These are phyloP conservation scores for Chlamydomonas eustigma DNA, from an alignment of 139 green algal species.

Conservation along the genomic window DNA sequence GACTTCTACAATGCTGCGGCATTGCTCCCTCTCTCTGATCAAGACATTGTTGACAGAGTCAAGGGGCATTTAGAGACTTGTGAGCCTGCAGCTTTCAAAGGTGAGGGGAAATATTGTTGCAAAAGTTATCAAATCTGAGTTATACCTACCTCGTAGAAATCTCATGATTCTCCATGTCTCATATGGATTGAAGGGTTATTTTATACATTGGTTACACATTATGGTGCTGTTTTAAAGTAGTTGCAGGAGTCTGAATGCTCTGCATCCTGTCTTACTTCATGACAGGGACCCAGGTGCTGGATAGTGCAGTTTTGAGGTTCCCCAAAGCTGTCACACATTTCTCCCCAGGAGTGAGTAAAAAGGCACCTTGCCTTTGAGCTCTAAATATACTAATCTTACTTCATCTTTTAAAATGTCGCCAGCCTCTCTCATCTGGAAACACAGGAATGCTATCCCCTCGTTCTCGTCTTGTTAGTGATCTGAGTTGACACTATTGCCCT, in stretches of 20 bases:
- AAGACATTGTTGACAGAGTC: conserved; percentile 67
- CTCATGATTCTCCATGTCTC: too few relatives aligned
- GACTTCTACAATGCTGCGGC: conserved; percentile 80
- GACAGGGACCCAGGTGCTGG: conserved; percentile 17
- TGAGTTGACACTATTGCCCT: too few relatives aligned
- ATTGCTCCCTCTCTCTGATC: conserved; percentile 76
- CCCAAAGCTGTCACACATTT: conserved; percentile 87
- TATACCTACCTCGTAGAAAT: too few relatives aligned
- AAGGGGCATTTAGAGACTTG: conserved; percentile 54
- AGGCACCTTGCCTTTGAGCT: neutral
- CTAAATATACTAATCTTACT: neutral
- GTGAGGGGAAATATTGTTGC: neutral
- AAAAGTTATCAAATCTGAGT: neutral
- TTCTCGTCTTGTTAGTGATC: too few relatives aligned
- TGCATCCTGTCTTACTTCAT: too few relatives aligned
- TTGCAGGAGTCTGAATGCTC: too few relatives aligned
- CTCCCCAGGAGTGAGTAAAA: conserved; percentile 48
- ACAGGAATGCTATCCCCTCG: too few relatives aligned
- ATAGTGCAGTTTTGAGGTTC: conserved; percentile 69
- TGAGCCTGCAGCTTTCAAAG: conserved; percentile 66
- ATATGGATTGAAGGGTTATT: too few relatives aligned
- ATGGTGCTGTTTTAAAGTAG: too few relatives aligned
- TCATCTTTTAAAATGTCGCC: neutral
- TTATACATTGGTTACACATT: too few relatives aligned
- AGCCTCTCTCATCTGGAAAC: neutral